phyloP scores from a whole-genome alignment of 805 yeast genomes.

The Yarrowia sp. region DNA sequence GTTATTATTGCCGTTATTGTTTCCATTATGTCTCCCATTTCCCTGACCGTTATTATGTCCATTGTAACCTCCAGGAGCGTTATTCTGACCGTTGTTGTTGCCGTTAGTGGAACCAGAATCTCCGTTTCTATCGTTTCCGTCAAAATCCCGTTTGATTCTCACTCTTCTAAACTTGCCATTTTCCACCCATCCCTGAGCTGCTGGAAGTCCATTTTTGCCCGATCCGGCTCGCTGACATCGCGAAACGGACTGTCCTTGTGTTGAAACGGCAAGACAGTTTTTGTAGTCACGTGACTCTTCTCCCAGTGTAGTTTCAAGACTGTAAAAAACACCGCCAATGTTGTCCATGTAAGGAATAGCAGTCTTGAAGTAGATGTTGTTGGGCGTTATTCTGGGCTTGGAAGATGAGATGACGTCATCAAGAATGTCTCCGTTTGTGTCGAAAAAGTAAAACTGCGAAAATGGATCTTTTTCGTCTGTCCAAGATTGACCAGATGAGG shows the following conservation, averaged over 20 bases:
- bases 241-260: neutral
- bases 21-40: neutral
- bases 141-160: neutral
- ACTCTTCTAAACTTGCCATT: neutral
- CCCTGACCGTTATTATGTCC: neutral
- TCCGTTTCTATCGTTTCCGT: neutral
- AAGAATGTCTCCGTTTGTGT: neutral
- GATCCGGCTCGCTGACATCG: neutral
- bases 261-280: neutral
- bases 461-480: neutral
- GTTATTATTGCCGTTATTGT: too few relatives aligned
- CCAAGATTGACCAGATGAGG: neutral
- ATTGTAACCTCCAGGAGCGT: slow-evolving; percentile 1
- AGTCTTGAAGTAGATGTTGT: neutral
- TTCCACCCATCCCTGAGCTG: neutral
- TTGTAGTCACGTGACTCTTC: neutral
- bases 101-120: neutral
- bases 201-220: neutral
- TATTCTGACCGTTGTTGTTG: neutral
- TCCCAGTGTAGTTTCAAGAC: neutral
- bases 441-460: neutral
- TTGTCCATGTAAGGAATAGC: neutral
- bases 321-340: neutral
- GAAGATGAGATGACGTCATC: neutral
- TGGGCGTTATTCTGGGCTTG: neutral